Base-by-base conservation (phyloP, 2,329 filamentous ascomycete species). In the Gnomoniopsis smithogilvyi region DNA sequence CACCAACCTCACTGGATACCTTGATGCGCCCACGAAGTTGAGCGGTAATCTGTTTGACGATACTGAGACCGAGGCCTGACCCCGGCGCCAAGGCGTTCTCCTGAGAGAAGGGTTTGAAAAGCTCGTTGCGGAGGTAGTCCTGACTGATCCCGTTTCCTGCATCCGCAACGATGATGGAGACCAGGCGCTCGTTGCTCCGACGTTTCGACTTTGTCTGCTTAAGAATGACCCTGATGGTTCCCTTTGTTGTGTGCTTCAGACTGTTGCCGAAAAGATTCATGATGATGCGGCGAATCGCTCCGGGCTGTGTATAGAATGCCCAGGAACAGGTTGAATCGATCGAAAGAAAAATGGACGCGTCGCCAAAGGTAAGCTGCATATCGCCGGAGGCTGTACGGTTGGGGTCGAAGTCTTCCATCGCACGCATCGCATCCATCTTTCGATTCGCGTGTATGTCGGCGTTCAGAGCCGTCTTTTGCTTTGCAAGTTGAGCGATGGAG, bases 141-240 rank as follows among this genome's bases (percentile, higher is more conserved):
- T 81, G 75, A 0, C 80, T 80, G 34, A 91, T 91, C 1, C 88
- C 88, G 46, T 78, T 79, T 0, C 88, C 88, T 0, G 87, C 86
- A 64, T 91, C 88, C 0, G 76, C 74, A 2, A 91, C 80, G 0
- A 76, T 80, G 8, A 86, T 64, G 0, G 67, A 68, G 2, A 76
- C 68, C 15, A 43, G 49, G 24, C 38, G 60, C 36, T 38, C 36
- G 30, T 15, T 21, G 33, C 19, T 24, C n/a, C 17, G 45, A 41
- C 33, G 19, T 54, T n/a, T 6, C 50, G 51, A 34, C 19, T 8
- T 19, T 21, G 21, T 17, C 26, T 64, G 64, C 3, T 43, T 45
- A 34, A 67, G 52, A 6, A 52, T 33, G 12, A 68, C 58, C 48
- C 65, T 51, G 22, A 66, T 61, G 12, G 53, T 54, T 7, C 64